These are phyloP conservation scores for Chaetomium sp. DNA, from an alignment of 2,329 filamentous ascomycete genomes.

Conservation along the genomic window DNA sequence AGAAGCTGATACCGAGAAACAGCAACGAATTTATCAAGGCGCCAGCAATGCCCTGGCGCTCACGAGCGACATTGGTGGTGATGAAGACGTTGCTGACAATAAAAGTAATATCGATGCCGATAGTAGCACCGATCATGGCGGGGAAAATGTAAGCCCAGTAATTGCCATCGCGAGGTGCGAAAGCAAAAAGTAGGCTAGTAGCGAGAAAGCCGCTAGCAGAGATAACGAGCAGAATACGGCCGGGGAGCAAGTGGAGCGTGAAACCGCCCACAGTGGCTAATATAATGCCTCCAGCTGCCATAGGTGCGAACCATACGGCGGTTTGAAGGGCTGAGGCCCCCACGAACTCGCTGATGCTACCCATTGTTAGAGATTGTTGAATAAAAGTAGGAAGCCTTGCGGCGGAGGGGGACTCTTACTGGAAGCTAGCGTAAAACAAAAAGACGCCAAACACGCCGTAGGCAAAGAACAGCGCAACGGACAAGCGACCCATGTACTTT, in stretches of 20 bases:
- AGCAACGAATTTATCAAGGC: slow-evolving; percentile 64
- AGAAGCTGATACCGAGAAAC: slow-evolving; percentile 66
- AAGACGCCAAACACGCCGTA: slow-evolving; percentile 66
- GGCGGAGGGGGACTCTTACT: slow-evolving; percentile 42
- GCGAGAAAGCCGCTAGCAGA: slow-evolving; percentile 54
- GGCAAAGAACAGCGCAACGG: slow-evolving; percentile 54
- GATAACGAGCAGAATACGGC: slow-evolving; percentile 55
- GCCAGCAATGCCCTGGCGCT: slow-evolving; percentile 64
- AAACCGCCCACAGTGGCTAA: slow-evolving; percentile 58
- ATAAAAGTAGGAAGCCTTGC: slow-evolving; percentile 15
- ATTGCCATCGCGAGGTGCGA: slow-evolving; percentile 52
- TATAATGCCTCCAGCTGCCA: slow-evolving; percentile 61
- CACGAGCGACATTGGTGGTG: slow-evolving; percentile 61
- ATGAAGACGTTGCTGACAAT: slow-evolving; percentile 73
- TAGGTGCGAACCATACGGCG: slow-evolving; percentile 62
- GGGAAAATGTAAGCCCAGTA: slow-evolving; percentile 75
- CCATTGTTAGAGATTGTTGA: not conserved
- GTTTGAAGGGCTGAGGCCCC: slow-evolving; percentile 53
- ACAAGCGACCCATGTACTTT: slow-evolving; percentile 60
- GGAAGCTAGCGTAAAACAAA: slow-evolving; percentile 63
- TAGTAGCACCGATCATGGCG: slow-evolving; percentile 59
- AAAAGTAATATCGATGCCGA: slow-evolving; percentile 70
- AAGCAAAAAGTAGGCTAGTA: slow-evolving; percentile 55
- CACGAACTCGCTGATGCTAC: slow-evolving; percentile 55
- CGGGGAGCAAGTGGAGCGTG: slow-evolving; percentile 59